Percentiles rank a stretch among this genome's conserved stretches.
These are phyloP conservation scores for Apocynum venetum DNA, from an alignment of 257 asterid species.

Conservation along the genomic window DNA sequence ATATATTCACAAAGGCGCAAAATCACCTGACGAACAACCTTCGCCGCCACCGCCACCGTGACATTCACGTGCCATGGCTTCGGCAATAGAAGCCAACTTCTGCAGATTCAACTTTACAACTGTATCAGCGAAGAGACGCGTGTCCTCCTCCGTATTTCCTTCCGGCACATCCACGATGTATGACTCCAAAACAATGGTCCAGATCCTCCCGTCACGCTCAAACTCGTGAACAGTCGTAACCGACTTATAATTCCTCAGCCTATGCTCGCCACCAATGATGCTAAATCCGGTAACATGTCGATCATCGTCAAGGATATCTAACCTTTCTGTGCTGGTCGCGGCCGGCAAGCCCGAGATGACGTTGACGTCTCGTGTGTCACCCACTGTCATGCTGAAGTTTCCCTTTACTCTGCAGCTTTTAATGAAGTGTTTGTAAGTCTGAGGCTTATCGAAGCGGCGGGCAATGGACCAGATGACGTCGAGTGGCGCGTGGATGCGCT, in stretches of 20 bases:
- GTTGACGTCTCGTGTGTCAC: conserved; percentile 67
- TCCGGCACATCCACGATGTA: conserved; percentile 88
- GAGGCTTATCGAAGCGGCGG: conserved; percentile 79
- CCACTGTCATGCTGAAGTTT: conserved; percentile 39
- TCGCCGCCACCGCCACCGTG: background rate
- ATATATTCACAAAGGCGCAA: conserved; percentile 11
- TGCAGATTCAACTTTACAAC: conserved; percentile 76
- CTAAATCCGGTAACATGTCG: conserved; percentile 81
- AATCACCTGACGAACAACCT: conserved; percentile 1
- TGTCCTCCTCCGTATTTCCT: conserved; percentile 89
- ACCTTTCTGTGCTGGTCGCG: conserved; percentile 79
- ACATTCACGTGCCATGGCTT: conserved; percentile 24
- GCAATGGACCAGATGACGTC: conserved; percentile 60
- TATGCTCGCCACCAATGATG: conserved; percentile 81
- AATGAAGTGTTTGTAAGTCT: conserved; percentile 89
- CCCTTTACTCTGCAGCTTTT: conserved; percentile 65
- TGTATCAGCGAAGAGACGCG: conserved; percentile 82
- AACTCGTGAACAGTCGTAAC: conserved; percentile 66
- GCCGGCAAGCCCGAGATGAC: conserved; percentile 92
- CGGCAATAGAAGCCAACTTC: conserved; percentile 65
- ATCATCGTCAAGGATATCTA: conserved; percentile 70
- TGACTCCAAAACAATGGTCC: conserved; percentile 68
- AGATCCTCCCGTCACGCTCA: conserved; percentile 34
- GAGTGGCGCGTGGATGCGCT: conserved; percentile 69
- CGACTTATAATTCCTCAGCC: conserved; percentile 65